Conservation (phyloP, 768 basidiomycete genomes). For the Trametes maxima region DNA sequence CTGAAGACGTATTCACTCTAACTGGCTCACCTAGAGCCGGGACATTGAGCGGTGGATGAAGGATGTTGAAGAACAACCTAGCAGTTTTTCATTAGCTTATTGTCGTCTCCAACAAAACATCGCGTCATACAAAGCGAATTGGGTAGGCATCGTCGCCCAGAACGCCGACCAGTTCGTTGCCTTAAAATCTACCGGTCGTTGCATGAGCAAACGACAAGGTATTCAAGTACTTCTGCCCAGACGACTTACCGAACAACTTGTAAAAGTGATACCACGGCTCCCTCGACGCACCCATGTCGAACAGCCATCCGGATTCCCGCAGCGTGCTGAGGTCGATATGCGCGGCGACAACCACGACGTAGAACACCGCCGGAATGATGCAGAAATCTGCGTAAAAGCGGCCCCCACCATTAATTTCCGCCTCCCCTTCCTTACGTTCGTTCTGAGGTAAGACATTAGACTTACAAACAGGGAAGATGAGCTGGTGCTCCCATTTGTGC, state of each 20-base stretch:
- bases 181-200: constrained; percentile 52
- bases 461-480: constrained; percentile 88
- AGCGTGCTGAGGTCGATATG: constrained; percentile 61
- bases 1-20: neutral
- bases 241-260: constrained; percentile 64
- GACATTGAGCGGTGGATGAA: constrained; percentile 87
- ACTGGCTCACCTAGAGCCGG: constrained; percentile 72
- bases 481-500: constrained; percentile 77
- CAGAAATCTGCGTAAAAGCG: constrained; percentile 63
- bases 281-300: constrained; percentile 61
- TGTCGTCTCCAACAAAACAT: constrained; percentile 27
- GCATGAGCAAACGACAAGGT: neutral
- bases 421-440: neutral
- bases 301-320: constrained; percentile 79
- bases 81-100: neutral
- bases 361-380: constrained; percentile 81
- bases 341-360: constrained; percentile 69
- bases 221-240: neutral
- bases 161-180: constrained; percentile 66
- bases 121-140: constrained; percentile 78
- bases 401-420: neutral
- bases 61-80: constrained; percentile 80
- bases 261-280: constrained; percentile 86
- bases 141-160: constrained; percentile 87
- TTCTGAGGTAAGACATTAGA: constrained; percentile 29